A percentile compares a stretch with the other conserved stretches of the same genome.
Evolutionary conservation across 371 early-diverging fungal species (phyloP).

Genomic region (Dichotomocladium elegans): DNA sequence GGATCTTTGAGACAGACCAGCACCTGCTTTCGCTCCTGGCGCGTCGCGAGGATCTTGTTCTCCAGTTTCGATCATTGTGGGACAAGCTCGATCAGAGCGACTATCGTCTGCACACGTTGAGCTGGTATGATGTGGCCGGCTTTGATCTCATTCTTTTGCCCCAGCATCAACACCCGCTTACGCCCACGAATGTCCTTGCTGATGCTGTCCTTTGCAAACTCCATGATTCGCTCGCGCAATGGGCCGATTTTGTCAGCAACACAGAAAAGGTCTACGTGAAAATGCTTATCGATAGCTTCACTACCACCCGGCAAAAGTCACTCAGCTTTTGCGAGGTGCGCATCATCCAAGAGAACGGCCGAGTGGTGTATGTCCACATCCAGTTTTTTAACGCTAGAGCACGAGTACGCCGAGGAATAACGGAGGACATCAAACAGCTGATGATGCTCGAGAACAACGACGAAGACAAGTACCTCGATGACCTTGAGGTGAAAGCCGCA

Average conservation of each 20-base stretch:
- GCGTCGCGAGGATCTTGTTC: neutral
- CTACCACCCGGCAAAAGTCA: conserved; percentile 1
- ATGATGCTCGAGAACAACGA: too few species aligned
- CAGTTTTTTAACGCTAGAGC: conserved; percentile 49
- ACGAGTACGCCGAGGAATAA: conserved; percentile 20
- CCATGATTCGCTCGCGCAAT: neutral
- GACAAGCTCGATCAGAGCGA: conserved; percentile 28
- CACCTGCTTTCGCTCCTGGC: conserved; percentile 43
- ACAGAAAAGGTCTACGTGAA: neutral
- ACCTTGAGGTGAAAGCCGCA: neutral
- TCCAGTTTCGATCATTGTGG: conserved; percentile 31
- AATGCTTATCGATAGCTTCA: neutral
- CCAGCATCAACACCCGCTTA: neutral
- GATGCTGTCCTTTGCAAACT: neutral
- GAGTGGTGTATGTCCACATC: conserved; percentile 16
- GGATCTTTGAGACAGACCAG: conserved; percentile 68
- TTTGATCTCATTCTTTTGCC: conserved; percentile 31
- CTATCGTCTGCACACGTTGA: conserved; percentile 31
- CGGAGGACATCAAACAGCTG: conserved; percentile 26
- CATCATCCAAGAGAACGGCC: conserved; percentile 22
- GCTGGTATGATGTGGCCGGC: conserved; percentile 47
- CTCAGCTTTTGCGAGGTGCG: conserved; percentile 26
- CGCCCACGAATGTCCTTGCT: neutral
- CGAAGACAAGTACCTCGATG: neutral
- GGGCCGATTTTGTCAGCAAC: neutral